phyloP scores from a whole-genome alignment of 352 stramenopile species.

The Bremia lactucae region DNA sequence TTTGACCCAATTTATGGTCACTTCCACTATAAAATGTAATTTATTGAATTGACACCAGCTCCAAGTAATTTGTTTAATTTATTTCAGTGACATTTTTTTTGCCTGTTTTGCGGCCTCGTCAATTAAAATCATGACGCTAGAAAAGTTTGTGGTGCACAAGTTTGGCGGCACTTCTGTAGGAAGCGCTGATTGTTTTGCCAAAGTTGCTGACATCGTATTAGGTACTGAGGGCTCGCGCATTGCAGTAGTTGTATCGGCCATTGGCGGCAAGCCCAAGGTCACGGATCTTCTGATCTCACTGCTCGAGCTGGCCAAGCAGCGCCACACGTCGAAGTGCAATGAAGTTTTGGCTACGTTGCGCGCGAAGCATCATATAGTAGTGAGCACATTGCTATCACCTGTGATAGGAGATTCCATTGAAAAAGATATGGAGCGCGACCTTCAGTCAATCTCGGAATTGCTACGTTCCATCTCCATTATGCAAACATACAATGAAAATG shows the following conservation, averaged over 20 bases:
- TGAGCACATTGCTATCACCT: conserved; percentile 42
- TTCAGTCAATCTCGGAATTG: conserved; percentile 65
- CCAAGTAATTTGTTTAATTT: no score
- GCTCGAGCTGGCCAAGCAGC: conserved; percentile 80
- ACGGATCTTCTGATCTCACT: conserved; percentile 91
- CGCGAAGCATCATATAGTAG: conserved; percentile 69
- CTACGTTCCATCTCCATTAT: conserved; percentile 84
- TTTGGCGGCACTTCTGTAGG: conserved; percentile 95
- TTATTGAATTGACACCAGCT: no score
- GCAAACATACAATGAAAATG: conserved; percentile 74
- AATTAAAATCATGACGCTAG: conserved; percentile 20
- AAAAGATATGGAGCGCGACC: conserved; percentile 44
- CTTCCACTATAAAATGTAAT: no score
- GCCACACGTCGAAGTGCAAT: conserved; percentile 59
- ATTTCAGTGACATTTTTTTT: background rate
- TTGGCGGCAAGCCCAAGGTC: conserved; percentile 93
- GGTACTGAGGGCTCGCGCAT: conserved; percentile 34
- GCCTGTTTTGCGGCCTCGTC: no score
- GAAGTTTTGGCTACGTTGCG: conserved; percentile 59
- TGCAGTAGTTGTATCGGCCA: conserved; percentile 89
- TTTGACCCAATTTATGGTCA: no score
- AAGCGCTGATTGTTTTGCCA: conserved; percentile 86
- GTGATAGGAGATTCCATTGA: conserved; percentile 48
- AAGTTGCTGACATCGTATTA: conserved; percentile 64
- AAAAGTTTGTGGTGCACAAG: conserved; percentile 92